These are phyloP conservation scores for Stellera chamaejasme DNA, from an alignment of 345 rosid genomes.

Conservation along the genomic window DNA sequence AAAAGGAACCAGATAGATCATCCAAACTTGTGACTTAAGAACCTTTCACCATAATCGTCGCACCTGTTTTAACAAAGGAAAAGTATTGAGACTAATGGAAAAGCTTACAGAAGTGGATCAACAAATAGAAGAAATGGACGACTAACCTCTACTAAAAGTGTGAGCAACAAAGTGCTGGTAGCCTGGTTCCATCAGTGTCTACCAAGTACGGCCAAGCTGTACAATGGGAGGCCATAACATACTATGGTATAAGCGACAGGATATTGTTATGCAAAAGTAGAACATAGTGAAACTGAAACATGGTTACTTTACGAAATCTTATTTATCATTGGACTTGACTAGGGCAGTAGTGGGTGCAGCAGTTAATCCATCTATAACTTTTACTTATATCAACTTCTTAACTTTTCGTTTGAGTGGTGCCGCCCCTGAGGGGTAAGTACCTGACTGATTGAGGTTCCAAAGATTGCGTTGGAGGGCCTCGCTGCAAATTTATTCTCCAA, in stretches of 20 bases:
- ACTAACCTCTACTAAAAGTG: slow-evolving; percentile 19
- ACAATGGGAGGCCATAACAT: slow-evolving; percentile 16
- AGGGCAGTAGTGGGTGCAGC: background rate
- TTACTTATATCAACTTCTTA: background rate
- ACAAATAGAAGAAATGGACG: slow-evolving; percentile 11
- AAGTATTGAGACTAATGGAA: slow-evolving; percentile 12
- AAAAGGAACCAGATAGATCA: background rate
- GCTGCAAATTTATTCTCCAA: background rate
- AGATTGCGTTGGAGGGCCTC: slow-evolving; percentile 4
- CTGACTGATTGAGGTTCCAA: slow-evolving; percentile 12
- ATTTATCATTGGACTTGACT: slow-evolving; percentile 9
- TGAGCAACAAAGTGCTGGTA: slow-evolving; percentile 14
- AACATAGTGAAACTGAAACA: slow-evolving; percentile 9
- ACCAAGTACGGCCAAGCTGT: slow-evolving; percentile 23
- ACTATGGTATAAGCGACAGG: slow-evolving; percentile 11
- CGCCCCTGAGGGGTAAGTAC: slow-evolving; percentile 2
- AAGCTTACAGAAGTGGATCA: background rate
- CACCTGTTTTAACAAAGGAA: slow-evolving; percentile 13
- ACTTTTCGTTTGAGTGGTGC: background rate
- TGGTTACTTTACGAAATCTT: background rate
- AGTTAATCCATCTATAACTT: background rate
- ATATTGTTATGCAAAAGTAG: slow-evolving; percentile 3
- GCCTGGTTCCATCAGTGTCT: slow-evolving; percentile 12
- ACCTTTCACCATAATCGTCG: slow-evolving; percentile 1
- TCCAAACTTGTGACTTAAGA: background rate